phyloP scores from a whole-genome alignment of 495 filamentous ascomycete species.

The Neurospora sp. region DNA sequence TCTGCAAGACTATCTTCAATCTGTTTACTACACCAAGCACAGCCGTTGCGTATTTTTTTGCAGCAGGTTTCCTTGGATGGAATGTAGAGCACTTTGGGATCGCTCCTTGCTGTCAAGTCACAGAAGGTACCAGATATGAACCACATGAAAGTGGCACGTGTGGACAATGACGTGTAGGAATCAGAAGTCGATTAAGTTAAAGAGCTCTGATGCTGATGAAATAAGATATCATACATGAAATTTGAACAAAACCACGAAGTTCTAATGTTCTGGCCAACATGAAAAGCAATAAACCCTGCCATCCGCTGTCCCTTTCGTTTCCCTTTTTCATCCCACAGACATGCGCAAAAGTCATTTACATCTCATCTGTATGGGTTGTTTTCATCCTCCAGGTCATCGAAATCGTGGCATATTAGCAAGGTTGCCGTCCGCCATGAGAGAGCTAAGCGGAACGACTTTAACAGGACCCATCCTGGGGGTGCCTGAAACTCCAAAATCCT shows the following conservation, averaged over 20 bases:
- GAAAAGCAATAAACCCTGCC: neutral
- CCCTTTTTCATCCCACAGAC: neutral
- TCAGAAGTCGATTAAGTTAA: neutral
- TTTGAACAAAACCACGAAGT: neutral
- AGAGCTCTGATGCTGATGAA: neutral
- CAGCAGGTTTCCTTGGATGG: too few relatives aligned
- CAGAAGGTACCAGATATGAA: too few relatives aligned
- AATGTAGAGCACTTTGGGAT: too few relatives aligned
- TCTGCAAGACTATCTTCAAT: neutral
- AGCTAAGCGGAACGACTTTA: neutral
- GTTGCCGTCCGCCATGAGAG: neutral
- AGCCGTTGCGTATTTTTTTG: too few relatives aligned
- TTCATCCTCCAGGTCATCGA: neutral
- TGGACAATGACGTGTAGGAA: neutral
- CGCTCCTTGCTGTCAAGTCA: too few relatives aligned
- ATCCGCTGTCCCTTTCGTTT: neutral
- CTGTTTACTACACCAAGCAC: neutral
- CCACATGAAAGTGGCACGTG: neutral
- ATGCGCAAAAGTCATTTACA: neutral
- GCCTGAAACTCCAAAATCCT: neutral
- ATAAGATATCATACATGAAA: slow-evolving; percentile 1
- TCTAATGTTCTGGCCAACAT: neutral
- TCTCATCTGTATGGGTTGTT: neutral
- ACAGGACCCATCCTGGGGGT: neutral
- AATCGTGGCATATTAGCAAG: neutral